Base-by-base conservation (phyloP, 2,329 filamentous ascomycete species). In the Sarocladiaceae sp. region DNA sequence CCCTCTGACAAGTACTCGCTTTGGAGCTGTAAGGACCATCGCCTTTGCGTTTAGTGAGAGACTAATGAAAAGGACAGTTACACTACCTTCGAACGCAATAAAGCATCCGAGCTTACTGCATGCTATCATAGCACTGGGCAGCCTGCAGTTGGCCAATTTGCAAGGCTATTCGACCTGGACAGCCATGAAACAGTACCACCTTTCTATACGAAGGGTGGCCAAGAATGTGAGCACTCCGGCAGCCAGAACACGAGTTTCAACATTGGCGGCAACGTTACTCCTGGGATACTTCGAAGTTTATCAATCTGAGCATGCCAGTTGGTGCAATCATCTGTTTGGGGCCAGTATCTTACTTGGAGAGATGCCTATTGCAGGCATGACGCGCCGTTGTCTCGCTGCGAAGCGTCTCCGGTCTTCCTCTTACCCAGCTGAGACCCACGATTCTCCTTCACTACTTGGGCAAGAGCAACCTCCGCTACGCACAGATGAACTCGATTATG, bases 231-330 rank as follows among this genome's bases (percentile, higher is more conserved):
- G 79, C 37, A 76, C 85, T 20, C 71, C 80, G 0, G 73, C 72
- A 35, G 80, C 82, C 54, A 80, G 89, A 44, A 80, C 82, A 7
- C 81, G 88, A 45, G 78, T 88, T 7, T 81, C 87, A 1, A 96
- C 89, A 0, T 69, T 97, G n/a, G 91, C 90, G 6, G 89, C 90
- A 2, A 89, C 88, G 0, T 70, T 96, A 27, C 69, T 97, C 6
- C 73, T 98, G 6, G 88, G 83, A 0, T 97, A 89, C 60, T 97
- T 95, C 56, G 93, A 97, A 61, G 87, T 96, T 15, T 93, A 91
- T 82, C 85, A 85, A 27, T 91, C 89, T 18, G 91, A 98, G 53
- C 91, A 97, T 55, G 82, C 85, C 45, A 95, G 95, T 61, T 98
- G 93, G 93, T 93, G 87, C 56, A 91, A 86, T 49, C 93, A 97